These are phyloP conservation scores for Acanthamoeba lenticulata DNA, from an alignment of 208 protist genomes.

Conservation along the genomic window DNA sequence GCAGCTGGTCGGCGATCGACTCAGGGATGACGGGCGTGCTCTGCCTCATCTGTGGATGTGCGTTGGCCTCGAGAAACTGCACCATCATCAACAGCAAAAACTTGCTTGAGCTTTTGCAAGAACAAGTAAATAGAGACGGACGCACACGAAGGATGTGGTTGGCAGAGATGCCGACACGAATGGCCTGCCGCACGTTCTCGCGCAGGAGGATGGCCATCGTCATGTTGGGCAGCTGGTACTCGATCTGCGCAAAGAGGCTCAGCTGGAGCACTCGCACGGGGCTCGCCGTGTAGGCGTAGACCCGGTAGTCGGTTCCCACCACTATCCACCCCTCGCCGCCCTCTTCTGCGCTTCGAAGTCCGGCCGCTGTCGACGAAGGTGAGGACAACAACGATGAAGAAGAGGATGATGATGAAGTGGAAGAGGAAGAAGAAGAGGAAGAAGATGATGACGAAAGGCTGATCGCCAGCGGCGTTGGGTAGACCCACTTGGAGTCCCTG, in stretches of 20 bases:
- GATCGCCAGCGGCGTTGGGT: slow-evolving; percentile 53
- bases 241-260: background rate
- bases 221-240: slow-evolving; percentile 66
- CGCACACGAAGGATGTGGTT: slow-evolving; percentile 37
- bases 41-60: slow-evolving; percentile 60
- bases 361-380: background rate
- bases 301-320: slow-evolving; percentile 38
- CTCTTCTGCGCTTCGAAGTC: background rate
- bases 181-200: slow-evolving; percentile 46
- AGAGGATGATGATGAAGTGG: too few relatives aligned
- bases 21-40: slow-evolving; percentile 58
- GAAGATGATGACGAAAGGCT: slow-evolving; percentile 62
- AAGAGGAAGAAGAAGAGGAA: too few relatives aligned
- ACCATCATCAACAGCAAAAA: background rate
- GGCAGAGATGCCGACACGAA: slow-evolving; percentile 21
- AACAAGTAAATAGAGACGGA: background rate
- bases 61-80: slow-evolving; percentile 36
- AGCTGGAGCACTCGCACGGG: background rate
- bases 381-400: too few relatives aligned
- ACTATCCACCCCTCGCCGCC: slow-evolving; percentile 57
- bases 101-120: background rate
- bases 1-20: slow-evolving; percentile 60
- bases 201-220: slow-evolving; percentile 56
- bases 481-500: background rate
- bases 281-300: slow-evolving; percentile 63